Evolutionary conservation across 768 basidiomycete species (phyloP), one percentile per base, ranked within the genome.

Genomic region (Mycena maculata): DNA sequence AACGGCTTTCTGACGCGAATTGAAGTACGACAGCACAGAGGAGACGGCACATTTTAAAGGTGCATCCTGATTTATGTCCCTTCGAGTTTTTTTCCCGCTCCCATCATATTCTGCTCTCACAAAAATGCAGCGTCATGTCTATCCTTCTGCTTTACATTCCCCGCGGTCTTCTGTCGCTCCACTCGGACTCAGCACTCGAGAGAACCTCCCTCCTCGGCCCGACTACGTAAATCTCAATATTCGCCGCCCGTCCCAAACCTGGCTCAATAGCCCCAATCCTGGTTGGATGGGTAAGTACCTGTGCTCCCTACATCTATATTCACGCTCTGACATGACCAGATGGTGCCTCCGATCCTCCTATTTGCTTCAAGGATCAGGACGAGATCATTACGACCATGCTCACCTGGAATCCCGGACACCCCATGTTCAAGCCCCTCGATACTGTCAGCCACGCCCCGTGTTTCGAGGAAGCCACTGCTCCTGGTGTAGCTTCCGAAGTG

Each of bases 211-310:
- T 23, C 47, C 47, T 7, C 47, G 18, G 23, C 47, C 47, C 18
- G 47, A 48, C 27, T 48, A 48, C 47, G 27, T 23, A 23, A 23
- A 48, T 25, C 18, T 48, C 47, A n/a, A n/a, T n/a, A n/a, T n/a
- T n/a, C 63, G 44, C 33, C 63, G 54, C 50, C 44, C 70, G 4
- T 71, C 70, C n/a, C 57, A 65, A 11, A 28, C 16, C 42, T 71
- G 70, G 70, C 63, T 71, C 33, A 39, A 50, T n/a, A n/a, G n/a
- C n/a, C n/a, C n/a, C 20, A 65, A 71, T 20, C 70, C 70, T 18
- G 60, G 62, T 8, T 71, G 59, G 58, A 69, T 71, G 16, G 70
- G 70, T 71, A 36, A 5, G 39, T 53, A 18, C 12, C 41, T 42
- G 11, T 42, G 27, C 27, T 50, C 6, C 54, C 49, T 28, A 10